phyloP scores from a whole-genome alignment of 495 filamentous ascomycete genomes.

The Annulohypoxylon maeteangense region DNA sequence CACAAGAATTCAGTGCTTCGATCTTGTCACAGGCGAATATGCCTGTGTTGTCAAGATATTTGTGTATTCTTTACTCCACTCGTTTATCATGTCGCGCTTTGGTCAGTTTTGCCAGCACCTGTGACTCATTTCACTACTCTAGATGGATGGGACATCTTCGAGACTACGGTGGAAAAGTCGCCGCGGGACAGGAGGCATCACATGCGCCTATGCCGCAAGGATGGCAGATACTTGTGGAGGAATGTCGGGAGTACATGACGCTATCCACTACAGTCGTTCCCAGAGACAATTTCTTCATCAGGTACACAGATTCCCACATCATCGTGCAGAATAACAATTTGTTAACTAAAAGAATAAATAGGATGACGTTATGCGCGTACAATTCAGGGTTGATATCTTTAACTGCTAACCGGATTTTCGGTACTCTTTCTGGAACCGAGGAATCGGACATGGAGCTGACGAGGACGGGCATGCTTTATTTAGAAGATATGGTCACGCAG shows the following conservation, averaged over 20 bases:
- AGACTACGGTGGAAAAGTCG: neutral
- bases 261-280: neutral
- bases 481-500: neutral
- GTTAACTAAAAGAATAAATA: neutral
- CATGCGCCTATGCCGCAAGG: neutral
- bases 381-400: slow-evolving; percentile 2
- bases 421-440: neutral
- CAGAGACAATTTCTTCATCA: neutral
- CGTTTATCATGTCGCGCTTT: slow-evolving; percentile 2
- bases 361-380: neutral
- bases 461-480: neutral
- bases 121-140: slow-evolving; percentile 4
- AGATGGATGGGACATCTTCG: neutral
- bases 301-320: neutral
- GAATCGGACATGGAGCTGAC: neutral
- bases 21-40: neutral
- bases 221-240: neutral
- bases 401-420: neutral
- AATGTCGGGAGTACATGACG: neutral
- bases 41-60: neutral
- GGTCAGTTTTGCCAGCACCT: neutral
- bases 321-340: neutral
- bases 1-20: neutral
- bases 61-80: slow-evolving; percentile 1
- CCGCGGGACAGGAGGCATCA: neutral